Conservation (phyloP, 2,329 filamentous ascomycete species). For the Pseudogymnoascus sp. region DNA sequence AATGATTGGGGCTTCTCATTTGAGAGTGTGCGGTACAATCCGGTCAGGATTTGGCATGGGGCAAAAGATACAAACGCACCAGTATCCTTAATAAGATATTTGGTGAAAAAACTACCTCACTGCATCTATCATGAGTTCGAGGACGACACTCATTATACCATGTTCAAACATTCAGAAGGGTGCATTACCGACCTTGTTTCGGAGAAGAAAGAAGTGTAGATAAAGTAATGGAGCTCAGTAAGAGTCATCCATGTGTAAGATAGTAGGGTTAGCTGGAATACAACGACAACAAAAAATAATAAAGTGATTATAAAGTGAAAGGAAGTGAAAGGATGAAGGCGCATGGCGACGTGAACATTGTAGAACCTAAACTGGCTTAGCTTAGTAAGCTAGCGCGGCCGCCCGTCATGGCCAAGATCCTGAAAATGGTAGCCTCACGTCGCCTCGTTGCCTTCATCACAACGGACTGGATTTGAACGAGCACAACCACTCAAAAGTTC, state of each 20-base stretch:
- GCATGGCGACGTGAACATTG: conserved; percentile 21
- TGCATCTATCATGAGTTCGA: not conserved
- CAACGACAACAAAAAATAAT: no score
- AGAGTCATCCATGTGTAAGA: not conserved
- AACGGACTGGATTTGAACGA: not conserved
- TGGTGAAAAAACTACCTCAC: not conserved
- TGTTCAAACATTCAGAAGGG: not conserved
- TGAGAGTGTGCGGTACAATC: conserved; percentile 11
- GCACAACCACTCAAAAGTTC: not conserved
- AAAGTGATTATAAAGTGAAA: conserved; percentile 25
- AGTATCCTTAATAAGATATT: not conserved
- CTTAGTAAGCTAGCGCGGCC: conserved; percentile 10
- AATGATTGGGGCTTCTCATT: conserved; percentile 15
- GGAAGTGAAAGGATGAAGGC: conserved; percentile 27
- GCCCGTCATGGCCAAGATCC: not conserved
- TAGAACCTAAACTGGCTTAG: conserved; percentile 9
- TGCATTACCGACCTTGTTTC: not conserved
- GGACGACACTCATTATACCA: not conserved
- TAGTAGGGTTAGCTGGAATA: no score
- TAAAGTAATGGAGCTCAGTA: not conserved
- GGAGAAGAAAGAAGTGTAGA: not conserved
- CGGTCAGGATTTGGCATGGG: conserved; percentile 16
- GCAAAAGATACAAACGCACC: conserved; percentile 15
- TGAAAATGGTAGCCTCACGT: conserved; percentile 3
- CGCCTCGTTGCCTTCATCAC: not conserved